These are phyloP conservation scores for Colletotrichum chlorophyti DNA, from an alignment of 2,329 filamentous ascomycete genomes.

Conservation along the genomic window DNA sequence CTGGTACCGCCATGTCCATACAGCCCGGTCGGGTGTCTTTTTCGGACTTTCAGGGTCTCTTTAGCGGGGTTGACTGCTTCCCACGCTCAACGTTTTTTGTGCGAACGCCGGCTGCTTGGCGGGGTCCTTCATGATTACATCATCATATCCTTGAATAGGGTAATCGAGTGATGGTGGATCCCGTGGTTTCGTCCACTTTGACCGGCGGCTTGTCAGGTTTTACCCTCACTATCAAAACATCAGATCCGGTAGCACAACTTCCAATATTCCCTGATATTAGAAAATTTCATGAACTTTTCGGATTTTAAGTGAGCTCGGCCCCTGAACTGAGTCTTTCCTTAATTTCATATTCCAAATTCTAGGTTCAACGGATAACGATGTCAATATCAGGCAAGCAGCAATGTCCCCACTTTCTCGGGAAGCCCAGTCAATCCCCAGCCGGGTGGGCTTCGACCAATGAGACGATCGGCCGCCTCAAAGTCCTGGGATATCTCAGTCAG, in stretches of 20 bases:
- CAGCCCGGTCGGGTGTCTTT: not conserved
- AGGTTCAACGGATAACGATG: too few species aligned
- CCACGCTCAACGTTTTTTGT: not conserved
- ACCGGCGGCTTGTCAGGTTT: not conserved
- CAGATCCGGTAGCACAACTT: too few species aligned
- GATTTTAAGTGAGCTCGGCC: too few species aligned
- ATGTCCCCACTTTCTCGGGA: too few species aligned
- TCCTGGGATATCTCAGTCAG: constrained; percentile 2
- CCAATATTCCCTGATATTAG: too few species aligned
- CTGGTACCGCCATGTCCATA: too few species aligned
- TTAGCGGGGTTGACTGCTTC: constrained; percentile 16
- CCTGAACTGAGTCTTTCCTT: too few species aligned
- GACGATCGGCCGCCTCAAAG: not conserved
- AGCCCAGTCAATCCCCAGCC: too few species aligned
- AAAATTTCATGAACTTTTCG: too few species aligned
- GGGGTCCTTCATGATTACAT: constrained; percentile 19
- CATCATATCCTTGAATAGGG: constrained; percentile 20
- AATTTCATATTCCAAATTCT: too few species aligned
- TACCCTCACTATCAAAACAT: too few species aligned
- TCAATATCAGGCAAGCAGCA: too few species aligned
- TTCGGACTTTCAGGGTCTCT: constrained; percentile 21
- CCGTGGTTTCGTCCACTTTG: not conserved
- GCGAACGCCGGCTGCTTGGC: not conserved
- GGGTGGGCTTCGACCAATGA: constrained; percentile 1
- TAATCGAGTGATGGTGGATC: not conserved